Percentiles rank a stretch among this genome's conserved stretches.
phyloP scores from a whole-genome alignment of 495 filamentous ascomycete species.

The Xylaria venustula region DNA sequence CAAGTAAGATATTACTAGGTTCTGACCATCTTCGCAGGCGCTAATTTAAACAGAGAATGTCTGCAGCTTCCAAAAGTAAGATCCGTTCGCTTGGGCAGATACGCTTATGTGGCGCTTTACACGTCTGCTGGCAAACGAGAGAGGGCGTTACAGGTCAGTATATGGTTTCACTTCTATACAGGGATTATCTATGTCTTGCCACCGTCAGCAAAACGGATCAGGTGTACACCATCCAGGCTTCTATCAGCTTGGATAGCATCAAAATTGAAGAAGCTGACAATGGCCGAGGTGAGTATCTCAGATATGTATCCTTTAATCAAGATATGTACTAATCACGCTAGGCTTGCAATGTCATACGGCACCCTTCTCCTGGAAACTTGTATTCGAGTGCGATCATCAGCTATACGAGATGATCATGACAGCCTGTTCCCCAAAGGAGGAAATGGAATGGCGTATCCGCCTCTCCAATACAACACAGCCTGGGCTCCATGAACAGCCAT shows the following conservation, averaged over 20 bases:
- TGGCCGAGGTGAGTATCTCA: conserved; percentile 64
- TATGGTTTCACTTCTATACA: conserved; percentile 84
- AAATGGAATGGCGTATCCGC: conserved; percentile 68
- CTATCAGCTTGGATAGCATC: conserved; percentile 66
- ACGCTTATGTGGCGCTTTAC: conserved; percentile 79
- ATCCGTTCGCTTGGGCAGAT: conserved; percentile 80
- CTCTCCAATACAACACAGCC: conserved; percentile 43
- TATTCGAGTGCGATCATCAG: conserved; percentile 74
- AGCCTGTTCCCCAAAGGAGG: conserved; percentile 81
- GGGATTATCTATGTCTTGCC: conserved; percentile 76
- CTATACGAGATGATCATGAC: conserved; percentile 85
- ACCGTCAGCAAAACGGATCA: conserved; percentile 57
- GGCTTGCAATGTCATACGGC: conserved; percentile 84
- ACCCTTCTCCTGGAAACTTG: conserved; percentile 88
- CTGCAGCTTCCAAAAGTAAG: conserved; percentile 48
- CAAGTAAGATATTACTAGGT: conserved; percentile 49
- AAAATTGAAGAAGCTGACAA: conserved; percentile 78
- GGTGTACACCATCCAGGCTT: conserved; percentile 71
- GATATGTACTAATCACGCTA: conserved; percentile 32
- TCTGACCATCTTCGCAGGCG: conserved; percentile 11
- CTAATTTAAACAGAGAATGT: conserved; percentile 34
- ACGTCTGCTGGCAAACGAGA: conserved; percentile 76
- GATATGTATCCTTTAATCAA: background rate
- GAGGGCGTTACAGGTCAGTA: conserved; percentile 71
- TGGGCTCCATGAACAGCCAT: conserved; percentile 46